Conservation (phyloP, 176 grass and related monocot species). For the Eragrostis curvula region DNA sequence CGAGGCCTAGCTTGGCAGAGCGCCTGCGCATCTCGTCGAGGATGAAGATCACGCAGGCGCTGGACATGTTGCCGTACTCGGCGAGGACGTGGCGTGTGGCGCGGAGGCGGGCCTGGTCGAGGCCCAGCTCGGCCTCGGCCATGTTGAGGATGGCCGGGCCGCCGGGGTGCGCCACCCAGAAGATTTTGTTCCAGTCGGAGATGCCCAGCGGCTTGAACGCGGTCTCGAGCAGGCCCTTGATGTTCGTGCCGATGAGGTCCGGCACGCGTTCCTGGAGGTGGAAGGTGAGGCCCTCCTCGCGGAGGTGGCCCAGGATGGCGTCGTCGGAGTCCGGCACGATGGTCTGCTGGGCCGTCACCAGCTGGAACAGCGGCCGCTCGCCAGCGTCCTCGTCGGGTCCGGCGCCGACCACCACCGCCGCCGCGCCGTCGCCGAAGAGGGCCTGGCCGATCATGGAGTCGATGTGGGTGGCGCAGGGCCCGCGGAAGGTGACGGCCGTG, state of each 20-base stretch:
- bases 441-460: no score
- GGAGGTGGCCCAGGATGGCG: slow-evolving; percentile 83
- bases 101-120: slow-evolving; percentile 65
- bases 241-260: slow-evolving; percentile 80
- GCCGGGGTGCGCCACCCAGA: slow-evolving; percentile 86
- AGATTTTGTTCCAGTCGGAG: slow-evolving; percentile 78
- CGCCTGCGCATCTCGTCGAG: slow-evolving; percentile 84
- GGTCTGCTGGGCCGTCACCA: slow-evolving; percentile 81
- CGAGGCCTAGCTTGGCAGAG: slow-evolving; percentile 73
- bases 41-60: slow-evolving; percentile 91
- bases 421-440: slow-evolving; percentile 84
- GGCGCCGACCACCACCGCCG: slow-evolving; percentile 62
- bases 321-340: slow-evolving; percentile 86
- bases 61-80: slow-evolving; percentile 88
- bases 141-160: slow-evolving; percentile 82
- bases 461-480: no score
- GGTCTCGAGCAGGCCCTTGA: slow-evolving; percentile 62
- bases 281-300: slow-evolving; percentile 80
- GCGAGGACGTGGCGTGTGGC: slow-evolving; percentile 68
- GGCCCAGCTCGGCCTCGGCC: slow-evolving; percentile 67
- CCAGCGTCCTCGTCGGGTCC: no score
- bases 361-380: no score
- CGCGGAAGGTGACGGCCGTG: slow-evolving; percentile 85
- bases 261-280: slow-evolving; percentile 91
- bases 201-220: slow-evolving; percentile 76